phyloP scores from a whole-genome alignment of 73 alveolate genomes.

The Symbiodinium natans region DNA sequence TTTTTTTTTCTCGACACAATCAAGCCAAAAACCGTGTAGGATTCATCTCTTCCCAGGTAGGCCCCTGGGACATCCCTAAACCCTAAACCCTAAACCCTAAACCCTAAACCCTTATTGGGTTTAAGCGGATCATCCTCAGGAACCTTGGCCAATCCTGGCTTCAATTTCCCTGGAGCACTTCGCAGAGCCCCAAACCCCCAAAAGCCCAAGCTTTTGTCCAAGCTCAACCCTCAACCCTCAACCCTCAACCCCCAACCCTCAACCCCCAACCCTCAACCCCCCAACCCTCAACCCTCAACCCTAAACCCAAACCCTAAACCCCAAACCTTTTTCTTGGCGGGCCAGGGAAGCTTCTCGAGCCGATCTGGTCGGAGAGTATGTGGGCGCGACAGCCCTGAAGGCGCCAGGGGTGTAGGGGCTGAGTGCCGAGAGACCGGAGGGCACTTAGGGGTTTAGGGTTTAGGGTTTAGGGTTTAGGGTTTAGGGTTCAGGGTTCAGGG shows the following conservation, averaged over 20 bases:
- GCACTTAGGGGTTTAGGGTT: neutral
- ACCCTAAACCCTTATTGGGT: neutral
- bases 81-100: too few species aligned
- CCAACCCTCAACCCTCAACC: too few species aligned
- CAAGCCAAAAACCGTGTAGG: too few species aligned
- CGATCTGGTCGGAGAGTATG: conserved; percentile 74
- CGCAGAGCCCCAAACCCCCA: neutral
- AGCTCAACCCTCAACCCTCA: too few species aligned
- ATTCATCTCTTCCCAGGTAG: too few species aligned
- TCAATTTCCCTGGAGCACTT: too few species aligned
- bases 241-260: too few species aligned
- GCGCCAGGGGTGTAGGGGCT: too few species aligned
- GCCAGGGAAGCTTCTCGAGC: conserved; percentile 88
- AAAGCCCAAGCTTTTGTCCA: neutral
- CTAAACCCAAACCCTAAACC: neutral
- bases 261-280: neutral
- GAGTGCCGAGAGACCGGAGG: neutral
- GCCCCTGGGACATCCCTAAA: too few species aligned
- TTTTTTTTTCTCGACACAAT: too few species aligned
- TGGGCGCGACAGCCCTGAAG: conserved; percentile 71
- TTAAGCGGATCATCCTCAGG: too few species aligned
- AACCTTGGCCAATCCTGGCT: too few species aligned
- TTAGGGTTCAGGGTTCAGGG: neutral
- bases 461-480: neutral
- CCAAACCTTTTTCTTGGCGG: neutral